These are phyloP conservation scores for Exophiala dermatitidis DNA, from an alignment of 2,329 filamentous ascomycete genomes.

Conservation along the genomic window DNA sequence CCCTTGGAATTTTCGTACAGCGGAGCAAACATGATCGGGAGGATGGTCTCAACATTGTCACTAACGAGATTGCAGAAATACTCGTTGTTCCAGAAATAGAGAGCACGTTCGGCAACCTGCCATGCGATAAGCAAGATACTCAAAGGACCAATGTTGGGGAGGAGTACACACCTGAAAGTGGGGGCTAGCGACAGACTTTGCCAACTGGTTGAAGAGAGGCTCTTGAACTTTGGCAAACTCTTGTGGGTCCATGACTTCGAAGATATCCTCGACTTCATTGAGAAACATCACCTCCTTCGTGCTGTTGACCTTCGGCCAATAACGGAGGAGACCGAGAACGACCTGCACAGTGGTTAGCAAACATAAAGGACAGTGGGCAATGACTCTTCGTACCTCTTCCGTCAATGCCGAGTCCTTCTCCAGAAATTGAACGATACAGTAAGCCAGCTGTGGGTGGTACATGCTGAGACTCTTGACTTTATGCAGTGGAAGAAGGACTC, in stretches of 20 bases:
- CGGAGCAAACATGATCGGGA: constrained; percentile 98
- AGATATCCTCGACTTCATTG: constrained; percentile 98
- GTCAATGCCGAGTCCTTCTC: constrained; percentile 96
- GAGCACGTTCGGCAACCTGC: constrained; percentile 81
- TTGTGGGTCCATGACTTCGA: constrained; percentile 98
- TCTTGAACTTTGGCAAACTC: constrained; percentile 99
- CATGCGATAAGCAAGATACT: not conserved
- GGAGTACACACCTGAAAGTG: constrained; percentile 69
- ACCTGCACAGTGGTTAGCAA: constrained; percentile 50
- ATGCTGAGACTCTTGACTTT: constrained; percentile 99
- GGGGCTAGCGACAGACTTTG: constrained; percentile 94
- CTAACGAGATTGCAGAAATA: constrained; percentile 99
- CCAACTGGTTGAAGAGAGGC: constrained; percentile 90
- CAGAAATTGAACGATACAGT: constrained; percentile 97
- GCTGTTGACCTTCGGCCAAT: constrained; percentile 99
- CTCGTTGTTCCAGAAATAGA: constrained; percentile 99
- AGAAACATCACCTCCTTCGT: constrained; percentile 99
- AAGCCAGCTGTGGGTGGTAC: constrained; percentile 97
- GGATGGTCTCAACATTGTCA: constrained; percentile 96
- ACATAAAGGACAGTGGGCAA: constrained; percentile 3
- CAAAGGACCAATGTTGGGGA: not conserved
- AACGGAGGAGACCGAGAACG: constrained; percentile 85
- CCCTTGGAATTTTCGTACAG: constrained; percentile 98
- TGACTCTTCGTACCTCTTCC: constrained; percentile 64
- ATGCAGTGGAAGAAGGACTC: constrained; percentile 86